Base-by-base conservation (phyloP, 345 rosid species). In the Citrus hindsii region DNA sequence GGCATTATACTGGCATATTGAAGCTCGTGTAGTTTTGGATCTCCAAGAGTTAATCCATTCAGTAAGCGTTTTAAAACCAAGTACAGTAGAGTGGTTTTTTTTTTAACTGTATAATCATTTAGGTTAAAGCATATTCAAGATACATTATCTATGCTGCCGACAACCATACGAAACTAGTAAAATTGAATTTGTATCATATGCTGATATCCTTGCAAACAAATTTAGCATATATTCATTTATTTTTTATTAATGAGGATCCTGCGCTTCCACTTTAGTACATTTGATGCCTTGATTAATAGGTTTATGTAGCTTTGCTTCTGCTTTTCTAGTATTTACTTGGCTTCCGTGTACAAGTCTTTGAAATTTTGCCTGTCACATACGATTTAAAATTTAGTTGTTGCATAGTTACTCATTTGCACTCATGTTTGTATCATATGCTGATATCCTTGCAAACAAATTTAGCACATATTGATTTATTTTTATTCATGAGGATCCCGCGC, bases 1-100 rank as follows among this genome's bases (percentile, higher is more conserved):
- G 83, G 93, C 97, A 6, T 84, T 96, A 22, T 96, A 96, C 68
- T 93, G 99, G 98, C 99, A 93, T 76, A 95, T 95, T n/a, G 98
- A 96, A 84, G 97, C 99, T 81, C 97, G 93, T 70, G 99, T 96
- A 38, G 98, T 93, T 40, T 89, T 96, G 76, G 98, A 96, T 85
- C 98, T 96, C 58, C 92, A 88, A 81, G 98, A 96, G 78, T 79
- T 85, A 76, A 83, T 80, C 46, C 78, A 86, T 77, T 90, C 95
- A 40, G 98, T 93, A 84, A 88, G 89, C 59, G 67, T 75, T 78
- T 55, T 76, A 58, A 33, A 22, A 76, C 58, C 58, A 53, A 53
- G 1, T 4, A 18, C 22, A 46, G 22, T 18, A 5, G 55, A 14
- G 13, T 9, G 42, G 2, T 0, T 13, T 13, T 46, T 46, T 51